phyloP scores from a whole-genome alignment of 148 eudicot genomes.

The Camellia sinensis region DNA sequence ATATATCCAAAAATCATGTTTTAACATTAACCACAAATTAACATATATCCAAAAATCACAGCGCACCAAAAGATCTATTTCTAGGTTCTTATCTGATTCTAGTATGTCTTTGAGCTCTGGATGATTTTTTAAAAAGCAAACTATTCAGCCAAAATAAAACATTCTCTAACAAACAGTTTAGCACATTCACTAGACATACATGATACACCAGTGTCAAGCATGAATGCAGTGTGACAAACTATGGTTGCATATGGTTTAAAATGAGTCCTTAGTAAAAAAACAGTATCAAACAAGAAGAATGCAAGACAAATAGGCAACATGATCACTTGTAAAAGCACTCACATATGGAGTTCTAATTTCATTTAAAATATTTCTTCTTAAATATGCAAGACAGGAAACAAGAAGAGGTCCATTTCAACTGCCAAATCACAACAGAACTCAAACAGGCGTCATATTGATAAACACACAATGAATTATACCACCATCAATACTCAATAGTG shows the following conservation, averaged over 20 bases:
- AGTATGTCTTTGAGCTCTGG: conserved; percentile 77
- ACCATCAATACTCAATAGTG: not conserved
- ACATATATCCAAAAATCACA: too few relatives aligned
- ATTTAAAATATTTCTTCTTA: not conserved
- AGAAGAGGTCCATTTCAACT: not conserved
- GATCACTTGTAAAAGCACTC: not conserved
- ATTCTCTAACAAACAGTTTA: conserved; percentile 2
- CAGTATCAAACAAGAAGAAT: not conserved
- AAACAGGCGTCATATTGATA: not conserved
- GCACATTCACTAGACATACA: conserved; percentile 19
- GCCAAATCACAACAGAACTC: conserved; percentile 2
- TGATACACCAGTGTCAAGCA: not conserved
- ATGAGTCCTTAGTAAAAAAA: not conserved
- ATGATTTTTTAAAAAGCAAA: conserved; percentile 75
- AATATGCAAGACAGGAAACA: not conserved
- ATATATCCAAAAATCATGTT: too few relatives aligned
- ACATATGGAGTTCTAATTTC: not conserved
- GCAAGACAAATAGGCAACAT: not conserved
- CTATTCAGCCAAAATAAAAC: not conserved
- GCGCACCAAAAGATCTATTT: conserved; percentile 82
- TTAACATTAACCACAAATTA: too few relatives aligned
- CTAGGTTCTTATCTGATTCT: conserved; percentile 63
- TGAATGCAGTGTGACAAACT: not conserved
- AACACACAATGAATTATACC: not conserved
- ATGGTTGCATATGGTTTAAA: not conserved